Evolutionary conservation across 2,329 filamentous ascomycete genomes (phyloP).

Genomic region (Pestalotiopsis fici): DNA sequence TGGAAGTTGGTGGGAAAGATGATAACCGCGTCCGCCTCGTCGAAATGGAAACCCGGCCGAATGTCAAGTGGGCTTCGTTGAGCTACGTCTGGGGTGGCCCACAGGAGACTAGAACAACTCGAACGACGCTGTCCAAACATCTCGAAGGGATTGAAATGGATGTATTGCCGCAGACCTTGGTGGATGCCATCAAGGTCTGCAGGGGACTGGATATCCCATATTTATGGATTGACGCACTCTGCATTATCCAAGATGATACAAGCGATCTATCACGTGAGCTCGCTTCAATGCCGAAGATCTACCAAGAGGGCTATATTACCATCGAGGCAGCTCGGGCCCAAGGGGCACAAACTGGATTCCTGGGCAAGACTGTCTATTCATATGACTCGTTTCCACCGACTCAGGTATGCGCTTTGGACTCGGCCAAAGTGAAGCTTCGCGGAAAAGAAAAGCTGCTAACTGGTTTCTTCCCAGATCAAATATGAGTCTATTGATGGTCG

Average conservation of each 20-base stretch:
- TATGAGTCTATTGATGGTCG: not conserved
- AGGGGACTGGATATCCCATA: slow-evolving; percentile 7
- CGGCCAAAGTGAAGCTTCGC: not conserved
- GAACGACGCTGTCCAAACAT: not conserved
- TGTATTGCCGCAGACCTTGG: not conserved
- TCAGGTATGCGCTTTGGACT: not conserved
- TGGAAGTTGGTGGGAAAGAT: not conserved
- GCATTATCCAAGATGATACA: slow-evolving; percentile 14
- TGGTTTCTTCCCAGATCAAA: not conserved
- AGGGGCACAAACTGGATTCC: not conserved
- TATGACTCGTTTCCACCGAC: not conserved
- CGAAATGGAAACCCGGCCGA: not conserved
- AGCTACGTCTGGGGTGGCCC: not conserved
- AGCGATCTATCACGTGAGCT: not conserved
- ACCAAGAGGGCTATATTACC: not conserved
- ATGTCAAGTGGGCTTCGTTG: not conserved
- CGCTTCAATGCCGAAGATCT: not conserved
- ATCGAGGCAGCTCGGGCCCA: not conserved
- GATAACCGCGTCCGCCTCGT: not conserved
- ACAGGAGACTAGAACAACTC: not conserved
- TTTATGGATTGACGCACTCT: slow-evolving; percentile 17
- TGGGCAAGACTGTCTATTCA: not conserved
- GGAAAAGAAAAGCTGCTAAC: not conserved
- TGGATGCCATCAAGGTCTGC: slow-evolving; percentile 9
- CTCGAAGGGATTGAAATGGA: not conserved